phyloP scores from a whole-genome alignment of 2,329 filamentous ascomycete species.

The Arthrobotrys sphaeroides region DNA sequence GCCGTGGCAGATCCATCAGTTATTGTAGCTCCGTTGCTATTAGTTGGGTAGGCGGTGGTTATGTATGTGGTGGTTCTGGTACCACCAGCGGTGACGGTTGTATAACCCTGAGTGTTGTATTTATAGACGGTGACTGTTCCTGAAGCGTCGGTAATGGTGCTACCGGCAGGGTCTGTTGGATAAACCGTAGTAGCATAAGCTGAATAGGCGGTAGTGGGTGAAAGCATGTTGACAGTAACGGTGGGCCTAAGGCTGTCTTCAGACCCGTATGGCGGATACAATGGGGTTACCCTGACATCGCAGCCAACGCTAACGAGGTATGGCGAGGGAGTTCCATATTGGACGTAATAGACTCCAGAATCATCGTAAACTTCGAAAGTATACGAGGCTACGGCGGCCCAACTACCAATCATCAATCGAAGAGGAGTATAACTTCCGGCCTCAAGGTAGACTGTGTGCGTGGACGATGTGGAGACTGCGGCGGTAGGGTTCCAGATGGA shows the following conservation, averaged over 20 bases:
- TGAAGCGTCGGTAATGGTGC: background rate
- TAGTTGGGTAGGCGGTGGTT: background rate
- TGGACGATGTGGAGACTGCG: background rate
- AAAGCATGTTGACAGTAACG: background rate
- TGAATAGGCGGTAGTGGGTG: background rate
- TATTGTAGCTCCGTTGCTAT: background rate
- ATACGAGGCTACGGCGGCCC: background rate
- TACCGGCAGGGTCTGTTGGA: background rate
- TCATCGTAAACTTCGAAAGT: background rate
- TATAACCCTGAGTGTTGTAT: background rate
- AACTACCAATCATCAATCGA: conserved; percentile 3
- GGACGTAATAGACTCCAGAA: conserved; percentile 6
- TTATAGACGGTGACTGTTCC: background rate
- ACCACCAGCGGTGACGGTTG: conserved; percentile 1
- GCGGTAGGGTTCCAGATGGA: background rate
- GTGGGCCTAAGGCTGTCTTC: background rate
- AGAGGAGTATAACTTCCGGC: background rate
- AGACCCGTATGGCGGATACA: background rate
- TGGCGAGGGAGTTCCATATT: background rate
- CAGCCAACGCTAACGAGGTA: background rate
- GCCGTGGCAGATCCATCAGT: conserved; percentile 1
- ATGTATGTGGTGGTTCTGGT: background rate
- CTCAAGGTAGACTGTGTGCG: background rate
- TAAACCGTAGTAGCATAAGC: background rate
- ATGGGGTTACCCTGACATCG: background rate